Evolutionary conservation across 768 basidiomycete genomes (phyloP).

Genomic region (Mycena pura): DNA sequence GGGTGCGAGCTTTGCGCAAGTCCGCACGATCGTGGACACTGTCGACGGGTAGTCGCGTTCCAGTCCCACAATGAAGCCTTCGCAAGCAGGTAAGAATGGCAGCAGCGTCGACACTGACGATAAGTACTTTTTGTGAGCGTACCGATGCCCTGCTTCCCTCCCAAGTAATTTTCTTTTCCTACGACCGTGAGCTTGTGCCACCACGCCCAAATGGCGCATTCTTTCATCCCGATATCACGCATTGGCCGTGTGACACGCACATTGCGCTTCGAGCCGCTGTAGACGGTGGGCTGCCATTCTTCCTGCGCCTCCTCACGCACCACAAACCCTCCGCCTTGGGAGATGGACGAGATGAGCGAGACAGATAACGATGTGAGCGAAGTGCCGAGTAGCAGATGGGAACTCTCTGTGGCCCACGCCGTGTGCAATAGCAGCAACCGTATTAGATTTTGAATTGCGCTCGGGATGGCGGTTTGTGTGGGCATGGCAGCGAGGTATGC

Average conservation of each 20-base stretch:
- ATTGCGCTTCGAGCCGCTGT: conserved; percentile 15
- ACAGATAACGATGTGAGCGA: conserved; percentile 81
- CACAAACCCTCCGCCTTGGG: conserved; percentile 78
- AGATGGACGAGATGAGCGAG: conserved; percentile 73
- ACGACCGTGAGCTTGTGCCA: conserved; percentile 66
- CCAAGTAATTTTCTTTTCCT: conserved; percentile 52
- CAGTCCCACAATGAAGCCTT: conserved; percentile 81
- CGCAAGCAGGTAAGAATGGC: not conserved
- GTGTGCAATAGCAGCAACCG: conserved; percentile 77
- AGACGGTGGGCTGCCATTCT: conserved; percentile 58
- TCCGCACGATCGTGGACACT: conserved; percentile 82
- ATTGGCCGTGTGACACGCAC: conserved; percentile 72
- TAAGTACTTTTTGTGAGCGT: conserved; percentile 71
- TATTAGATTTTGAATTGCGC: conserved; percentile 62
- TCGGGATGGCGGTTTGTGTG: conserved; percentile 72
- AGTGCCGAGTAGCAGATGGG: conserved; percentile 81
- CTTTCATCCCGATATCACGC: conserved; percentile 77
- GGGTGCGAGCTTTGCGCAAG: conserved; percentile 78
- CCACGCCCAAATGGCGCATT: conserved; percentile 80
- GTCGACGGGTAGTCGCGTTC: conserved; percentile 88
- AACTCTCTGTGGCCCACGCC: conserved; percentile 62
- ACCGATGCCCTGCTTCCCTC: conserved; percentile 64
- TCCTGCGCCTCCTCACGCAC: conserved; percentile 75
- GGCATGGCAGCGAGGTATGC: conserved; percentile 71
- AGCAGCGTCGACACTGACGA: not conserved